Evolutionary conservation across 2,329 filamentous ascomycete genomes (phyloP), one percentile per base, ranked within the genome.

Genomic region (Xylaria arbuscula): DNA sequence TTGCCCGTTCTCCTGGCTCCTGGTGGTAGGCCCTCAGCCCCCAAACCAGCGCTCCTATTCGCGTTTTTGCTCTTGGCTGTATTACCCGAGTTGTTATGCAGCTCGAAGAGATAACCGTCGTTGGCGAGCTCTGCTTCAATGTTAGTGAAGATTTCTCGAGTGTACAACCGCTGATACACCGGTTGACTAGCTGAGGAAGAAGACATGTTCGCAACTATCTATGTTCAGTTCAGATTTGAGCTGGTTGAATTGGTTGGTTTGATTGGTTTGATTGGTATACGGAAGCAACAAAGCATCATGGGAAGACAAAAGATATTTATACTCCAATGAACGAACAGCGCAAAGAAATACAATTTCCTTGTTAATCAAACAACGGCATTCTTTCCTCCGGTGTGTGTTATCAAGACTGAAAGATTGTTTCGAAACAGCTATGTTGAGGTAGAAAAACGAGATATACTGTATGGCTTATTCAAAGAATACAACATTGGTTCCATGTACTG

Each of bases 61-160:
- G 2, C 1, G 34, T 72, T 72, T 6, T 2, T 9, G 4, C 2
- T 28, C 28, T 1, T 28, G 1, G 32, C 13, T 3, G 8, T n/a
- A 1, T 24, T 11, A 8, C 69, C 69, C 34, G 47, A 17, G 6
- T 6, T 19, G 11, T n/a, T 50, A 13, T 8, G 54, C 0, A 69
- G 13, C 8, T 59, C 17, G n/a, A 74, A 66, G 38, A 19, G 24
- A 5, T 61, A 32, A 3, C 5, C 56, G 13, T 64, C 51, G 0
- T 17, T 50, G 0, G 56, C 60, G 8, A 73, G 15, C 15, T 70
- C 65, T 0, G 53, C 42, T 42, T 74, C 73, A 56, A 69, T 51
- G 1, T 63, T 3, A 8, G n/a, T 19, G 0, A 70, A 5, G 4
- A 60, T 45, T 6, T 60, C 57, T 10, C 45, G 32, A 1, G 54